Evolutionary conservation across 495 filamentous ascomycete species (phyloP), one percentile per base, ranked within the genome.

Genomic region (Lepraria neglecta): DNA sequence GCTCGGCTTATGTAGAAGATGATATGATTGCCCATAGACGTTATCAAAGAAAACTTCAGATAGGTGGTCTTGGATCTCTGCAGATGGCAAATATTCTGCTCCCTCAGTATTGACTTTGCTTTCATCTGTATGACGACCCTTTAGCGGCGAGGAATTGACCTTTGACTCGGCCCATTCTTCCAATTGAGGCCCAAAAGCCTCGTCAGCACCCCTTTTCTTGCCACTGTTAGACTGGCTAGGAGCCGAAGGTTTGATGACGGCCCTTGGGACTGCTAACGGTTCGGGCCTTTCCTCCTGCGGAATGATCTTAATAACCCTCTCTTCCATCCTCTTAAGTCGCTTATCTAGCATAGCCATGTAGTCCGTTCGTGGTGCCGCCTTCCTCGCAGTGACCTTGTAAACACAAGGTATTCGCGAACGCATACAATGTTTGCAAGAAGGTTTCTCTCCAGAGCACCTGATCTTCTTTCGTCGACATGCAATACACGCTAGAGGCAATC

Each of bases 291-390:
- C 90, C 38, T 90, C 83, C 68, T 91, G 95, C 6, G 94, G 94
- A 19, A 98, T 87, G 58, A 91, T 87, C 72, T 96, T 97, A 76
- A 97, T 95, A 47, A 98, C 91, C 46, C 92, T 85, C 67, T 98
- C 94, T 73, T 98, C 94, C 94, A 98, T 98, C 56, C 91, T 77
- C 76, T 90, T 92, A 60, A 94, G 71, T 59, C 92, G 78, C 72
- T 95, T 95, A 72, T 98, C 94, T 64, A 97, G 74, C 92, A 96
- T 98, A 17, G 92, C 92, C 94, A 97, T 98, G 73, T 97, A 98
- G 72, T 97, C 94, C 17, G 92, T 96, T 60, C 94, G 81, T 43
- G 94, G 92, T n/a, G 92, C 91, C 3, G 91, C 92, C 71, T 97
- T 97, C 63, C 94, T 79, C 11, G 91, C 91, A 0, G 92, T 96